Conservation (phyloP, 2,329 filamentous ascomycete species). For the Trichoderma sp. region DNA sequence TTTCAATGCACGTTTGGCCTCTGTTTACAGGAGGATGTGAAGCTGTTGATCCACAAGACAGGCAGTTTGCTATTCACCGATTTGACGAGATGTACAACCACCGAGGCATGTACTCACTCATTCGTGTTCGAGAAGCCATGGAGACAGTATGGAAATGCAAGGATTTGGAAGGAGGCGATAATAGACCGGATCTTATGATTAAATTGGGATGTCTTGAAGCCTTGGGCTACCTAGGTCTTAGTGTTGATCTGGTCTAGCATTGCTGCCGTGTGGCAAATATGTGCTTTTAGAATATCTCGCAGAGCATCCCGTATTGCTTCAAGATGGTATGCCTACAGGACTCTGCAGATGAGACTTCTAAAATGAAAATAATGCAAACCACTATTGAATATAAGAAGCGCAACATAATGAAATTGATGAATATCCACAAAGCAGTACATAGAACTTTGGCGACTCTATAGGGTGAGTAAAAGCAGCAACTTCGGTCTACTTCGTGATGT, state of each 20-base stretch:
- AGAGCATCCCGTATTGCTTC: too few relatives aligned
- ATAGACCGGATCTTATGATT: neutral
- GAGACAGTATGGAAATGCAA: neutral
- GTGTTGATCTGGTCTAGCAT: neutral
- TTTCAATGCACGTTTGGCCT: neutral
- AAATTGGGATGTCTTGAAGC: neutral
- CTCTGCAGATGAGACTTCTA: too few relatives aligned
- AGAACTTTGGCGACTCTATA: too few relatives aligned
- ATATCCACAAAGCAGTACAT: neutral
- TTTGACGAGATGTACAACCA: neutral
- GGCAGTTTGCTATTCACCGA: neutral
- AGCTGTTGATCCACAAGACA: neutral
- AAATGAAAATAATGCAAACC: too few relatives aligned
- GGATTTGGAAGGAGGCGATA: neutral
- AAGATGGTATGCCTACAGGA: too few relatives aligned
- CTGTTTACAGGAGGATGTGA: neutral
- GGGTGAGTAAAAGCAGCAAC: too few relatives aligned
- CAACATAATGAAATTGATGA: neutral
- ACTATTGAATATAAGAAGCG: too few relatives aligned
- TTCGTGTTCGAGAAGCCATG: neutral
- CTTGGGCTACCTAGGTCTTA: neutral
- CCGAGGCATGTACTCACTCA: neutral
- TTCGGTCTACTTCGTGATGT: too few relatives aligned
- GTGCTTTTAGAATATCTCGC: too few relatives aligned
- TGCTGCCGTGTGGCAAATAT: too few relatives aligned